phyloP scores from a whole-genome alignment of 768 basidiomycete species.

The Podaxis carcinomalis region DNA sequence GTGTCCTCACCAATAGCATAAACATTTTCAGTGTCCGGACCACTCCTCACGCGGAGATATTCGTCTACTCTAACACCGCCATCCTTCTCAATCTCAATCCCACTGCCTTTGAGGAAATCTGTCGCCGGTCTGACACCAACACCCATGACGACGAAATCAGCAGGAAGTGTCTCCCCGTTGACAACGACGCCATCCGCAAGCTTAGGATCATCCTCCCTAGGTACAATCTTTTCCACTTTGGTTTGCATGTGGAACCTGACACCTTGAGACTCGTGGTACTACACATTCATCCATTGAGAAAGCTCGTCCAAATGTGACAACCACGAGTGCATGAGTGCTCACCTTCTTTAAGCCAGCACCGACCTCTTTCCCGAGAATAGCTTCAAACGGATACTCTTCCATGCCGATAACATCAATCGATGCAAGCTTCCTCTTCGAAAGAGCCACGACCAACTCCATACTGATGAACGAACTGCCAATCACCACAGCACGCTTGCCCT shows the following conservation, averaged over 20 bases:
- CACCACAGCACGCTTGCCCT: slow-evolving; percentile 73
- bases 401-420: slow-evolving; percentile 83
- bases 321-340: not conserved
- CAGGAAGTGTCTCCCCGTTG: slow-evolving; percentile 58
- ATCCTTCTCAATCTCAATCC: slow-evolving; percentile 66
- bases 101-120: slow-evolving; percentile 68
- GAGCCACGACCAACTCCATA: slow-evolving; percentile 85
- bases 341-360: slow-evolving; percentile 78
- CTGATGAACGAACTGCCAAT: slow-evolving; percentile 91
- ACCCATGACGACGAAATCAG: slow-evolving; percentile 81
- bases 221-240: slow-evolving; percentile 62
- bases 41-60: slow-evolving; percentile 53
- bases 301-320: not conserved
- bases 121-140: slow-evolving; percentile 86
- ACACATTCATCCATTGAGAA: not conserved
- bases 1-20: slow-evolving; percentile 60
- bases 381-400: slow-evolving; percentile 77
- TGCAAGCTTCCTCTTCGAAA: slow-evolving; percentile 69
- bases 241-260: slow-evolving; percentile 80
- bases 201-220: slow-evolving; percentile 46
- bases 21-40: slow-evolving; percentile 42
- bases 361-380: slow-evolving; percentile 76
- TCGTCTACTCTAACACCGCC: slow-evolving; percentile 78
- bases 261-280: slow-evolving; percentile 81
- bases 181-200: slow-evolving; percentile 65